Percentiles rank a stretch among this genome's conserved stretches.
phyloP scores from a whole-genome alignment of 805 yeast genomes.

The Lachancea waltii region DNA sequence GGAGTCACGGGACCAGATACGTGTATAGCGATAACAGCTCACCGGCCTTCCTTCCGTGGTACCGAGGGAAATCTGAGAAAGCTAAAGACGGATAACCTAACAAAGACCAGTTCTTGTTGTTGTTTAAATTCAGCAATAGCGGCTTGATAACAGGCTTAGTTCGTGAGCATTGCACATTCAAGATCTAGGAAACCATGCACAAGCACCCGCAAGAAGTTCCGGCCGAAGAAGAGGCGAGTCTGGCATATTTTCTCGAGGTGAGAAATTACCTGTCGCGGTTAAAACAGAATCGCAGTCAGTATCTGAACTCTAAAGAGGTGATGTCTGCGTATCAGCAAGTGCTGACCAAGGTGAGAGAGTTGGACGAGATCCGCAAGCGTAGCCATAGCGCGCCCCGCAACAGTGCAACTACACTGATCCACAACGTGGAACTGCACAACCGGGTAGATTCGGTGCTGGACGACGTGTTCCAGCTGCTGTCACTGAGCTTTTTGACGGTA shows the following conservation, averaged over 20 bases:
- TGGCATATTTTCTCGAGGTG: constrained; percentile 37
- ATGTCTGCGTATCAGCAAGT: constrained; percentile 52
- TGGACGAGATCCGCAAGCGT: constrained; percentile 47
- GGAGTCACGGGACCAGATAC: too few relatives aligned
- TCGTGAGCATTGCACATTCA: background rate
- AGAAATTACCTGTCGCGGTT: constrained; percentile 39
- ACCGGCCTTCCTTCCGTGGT: too few relatives aligned
- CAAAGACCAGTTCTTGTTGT: background rate
- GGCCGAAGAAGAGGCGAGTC: constrained; percentile 33
- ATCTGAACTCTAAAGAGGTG: constrained; percentile 64
- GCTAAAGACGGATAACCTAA: too few relatives aligned
- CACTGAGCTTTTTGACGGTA: constrained; percentile 83
- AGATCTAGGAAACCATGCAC: background rate
- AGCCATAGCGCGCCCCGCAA: constrained; percentile 18
- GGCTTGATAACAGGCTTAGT: background rate
- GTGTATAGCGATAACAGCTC: too few relatives aligned
- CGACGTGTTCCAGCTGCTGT: constrained; percentile 82
- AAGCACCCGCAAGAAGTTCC: constrained; percentile 34
- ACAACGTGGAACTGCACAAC: constrained; percentile 30
- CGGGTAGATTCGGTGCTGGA: constrained; percentile 71
- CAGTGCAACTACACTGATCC: constrained; percentile 25
- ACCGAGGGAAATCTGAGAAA: too few relatives aligned
- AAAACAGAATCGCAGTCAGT: constrained; percentile 61
- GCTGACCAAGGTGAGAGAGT: constrained; percentile 44
- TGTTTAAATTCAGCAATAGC: too few relatives aligned